Evolutionary conservation across 2,329 filamentous ascomycete genomes (phyloP).

Genomic region (Nigrograna mackinnonii): DNA sequence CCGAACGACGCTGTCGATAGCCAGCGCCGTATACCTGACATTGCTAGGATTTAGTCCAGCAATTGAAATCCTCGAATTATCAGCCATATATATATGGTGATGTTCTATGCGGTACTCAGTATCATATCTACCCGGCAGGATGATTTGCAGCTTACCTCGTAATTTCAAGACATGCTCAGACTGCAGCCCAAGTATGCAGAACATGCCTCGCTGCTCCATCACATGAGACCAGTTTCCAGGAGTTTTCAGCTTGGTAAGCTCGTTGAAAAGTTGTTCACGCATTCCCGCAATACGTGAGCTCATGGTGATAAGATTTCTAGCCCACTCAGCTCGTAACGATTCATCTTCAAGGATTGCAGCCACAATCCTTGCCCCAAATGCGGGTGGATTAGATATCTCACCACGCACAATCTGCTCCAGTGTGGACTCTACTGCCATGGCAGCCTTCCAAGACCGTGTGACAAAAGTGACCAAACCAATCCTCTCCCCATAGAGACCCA

Average conservation of each 20-base stretch:
- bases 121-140: no score
- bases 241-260: slow-evolving; percentile 22
- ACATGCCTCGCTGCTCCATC: slow-evolving; percentile 45
- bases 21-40: not conserved
- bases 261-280: slow-evolving; percentile 23
- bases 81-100: not conserved
- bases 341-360: slow-evolving; percentile 24
- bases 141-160: not conserved
- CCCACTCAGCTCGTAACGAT: slow-evolving; percentile 29
- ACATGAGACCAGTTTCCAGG: slow-evolving; percentile 37
- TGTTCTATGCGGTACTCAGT: no score
- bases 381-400: slow-evolving; percentile 30
- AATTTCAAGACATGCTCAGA: not conserved
- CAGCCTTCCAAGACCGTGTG: slow-evolving; percentile 3
- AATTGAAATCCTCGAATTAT: not conserved
- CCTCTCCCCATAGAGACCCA: slow-evolving; percentile 44
- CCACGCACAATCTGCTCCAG: slow-evolving; percentile 21
- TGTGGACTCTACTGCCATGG: slow-evolving; percentile 2
- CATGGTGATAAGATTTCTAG: slow-evolving; percentile 39
- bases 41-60: not conserved
- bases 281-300: slow-evolving; percentile 35
- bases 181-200: slow-evolving; percentile 29
- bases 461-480: slow-evolving; percentile 29
- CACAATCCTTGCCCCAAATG: slow-evolving; percentile 35
- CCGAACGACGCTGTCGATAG: not conserved